A percentile compares a stretch with the other conserved stretches of the same genome.
These are phyloP conservation scores for Carex myosuroides DNA, from an alignment of 176 grass and related monocot species.

Conservation along the genomic window DNA sequence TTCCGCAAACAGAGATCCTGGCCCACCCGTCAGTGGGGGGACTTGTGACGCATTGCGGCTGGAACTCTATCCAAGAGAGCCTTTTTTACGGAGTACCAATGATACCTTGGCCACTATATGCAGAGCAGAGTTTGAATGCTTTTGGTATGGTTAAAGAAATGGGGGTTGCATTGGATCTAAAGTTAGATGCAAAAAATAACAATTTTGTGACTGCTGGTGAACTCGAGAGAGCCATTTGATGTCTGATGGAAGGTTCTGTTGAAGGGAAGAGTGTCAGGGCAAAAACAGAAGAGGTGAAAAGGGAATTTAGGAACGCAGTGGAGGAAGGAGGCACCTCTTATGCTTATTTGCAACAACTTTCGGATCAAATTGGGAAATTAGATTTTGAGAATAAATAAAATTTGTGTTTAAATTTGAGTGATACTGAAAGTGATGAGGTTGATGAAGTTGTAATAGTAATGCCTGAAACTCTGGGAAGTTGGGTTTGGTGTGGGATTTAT, in stretches of 20 bases:
- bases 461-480: background rate
- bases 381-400: too few relatives aligned
- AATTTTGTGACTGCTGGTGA: conserved; percentile 38
- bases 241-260: conserved; percentile 33
- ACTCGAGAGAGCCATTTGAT: conserved; percentile 39
- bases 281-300: conserved; percentile 11
- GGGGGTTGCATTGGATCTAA: conserved; percentile 26
- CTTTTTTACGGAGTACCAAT: conserved; percentile 38
- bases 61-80: conserved; percentile 46
- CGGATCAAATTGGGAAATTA: too few relatives aligned
- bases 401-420: too few relatives aligned
- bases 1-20: conserved; percentile 53
- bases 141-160: conserved; percentile 52
- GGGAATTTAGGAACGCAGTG: conserved; percentile 19
- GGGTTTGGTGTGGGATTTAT: background rate
- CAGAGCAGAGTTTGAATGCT: conserved; percentile 61
- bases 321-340: conserved; percentile 29
- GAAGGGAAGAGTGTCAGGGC: conserved; percentile 30
- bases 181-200: conserved; percentile 24
- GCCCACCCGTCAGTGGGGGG: conserved; percentile 33
- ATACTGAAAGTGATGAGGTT: too few relatives aligned
- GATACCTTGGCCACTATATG: conserved; percentile 41
- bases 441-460: too few relatives aligned
- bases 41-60: conserved; percentile 56
- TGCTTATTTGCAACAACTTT: background rate